Conservation (phyloP, 129 eudicot genomes). For the Tagetes patula region DNA sequence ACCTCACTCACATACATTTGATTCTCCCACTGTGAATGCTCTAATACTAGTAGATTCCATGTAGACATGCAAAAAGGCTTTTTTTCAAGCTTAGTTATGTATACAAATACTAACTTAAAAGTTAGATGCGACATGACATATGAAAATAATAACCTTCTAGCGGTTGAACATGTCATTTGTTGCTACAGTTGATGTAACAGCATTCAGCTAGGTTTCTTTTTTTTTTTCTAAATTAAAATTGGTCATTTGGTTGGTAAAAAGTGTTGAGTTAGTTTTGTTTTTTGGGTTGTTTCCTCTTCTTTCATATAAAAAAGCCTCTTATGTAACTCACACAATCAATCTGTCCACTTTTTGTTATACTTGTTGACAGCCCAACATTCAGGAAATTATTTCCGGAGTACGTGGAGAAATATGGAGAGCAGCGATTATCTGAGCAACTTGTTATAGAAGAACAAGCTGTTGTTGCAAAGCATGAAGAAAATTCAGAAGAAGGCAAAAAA, state of each 20-base stretch:
- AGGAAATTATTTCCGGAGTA: slow-evolving; percentile 87
- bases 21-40: no score
- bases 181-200: not conserved
- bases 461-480: slow-evolving; percentile 37
- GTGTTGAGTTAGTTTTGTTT: not conserved
- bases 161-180: not conserved
- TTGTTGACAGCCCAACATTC: slow-evolving; percentile 58
- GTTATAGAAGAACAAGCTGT: slow-evolving; percentile 26
- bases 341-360: not conserved
- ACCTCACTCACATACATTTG: no score
- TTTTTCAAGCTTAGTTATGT: not conserved
- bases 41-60: slow-evolving; percentile 4
- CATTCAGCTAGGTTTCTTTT: not conserved
- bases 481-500: slow-evolving; percentile 33
- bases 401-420: slow-evolving; percentile 78
- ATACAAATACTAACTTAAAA: not conserved
- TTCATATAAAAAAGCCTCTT: no score
- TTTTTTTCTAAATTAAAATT: not conserved
- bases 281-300: no score
- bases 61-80: not conserved
- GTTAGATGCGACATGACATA: not conserved
- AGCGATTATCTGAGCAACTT: slow-evolving; percentile 50
- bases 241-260: not conserved
- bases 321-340: not conserved
- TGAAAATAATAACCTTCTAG: not conserved